These are phyloP conservation scores for Myxozyma neotropica DNA, from an alignment of 805 yeast genomes.

Conservation along the genomic window DNA sequence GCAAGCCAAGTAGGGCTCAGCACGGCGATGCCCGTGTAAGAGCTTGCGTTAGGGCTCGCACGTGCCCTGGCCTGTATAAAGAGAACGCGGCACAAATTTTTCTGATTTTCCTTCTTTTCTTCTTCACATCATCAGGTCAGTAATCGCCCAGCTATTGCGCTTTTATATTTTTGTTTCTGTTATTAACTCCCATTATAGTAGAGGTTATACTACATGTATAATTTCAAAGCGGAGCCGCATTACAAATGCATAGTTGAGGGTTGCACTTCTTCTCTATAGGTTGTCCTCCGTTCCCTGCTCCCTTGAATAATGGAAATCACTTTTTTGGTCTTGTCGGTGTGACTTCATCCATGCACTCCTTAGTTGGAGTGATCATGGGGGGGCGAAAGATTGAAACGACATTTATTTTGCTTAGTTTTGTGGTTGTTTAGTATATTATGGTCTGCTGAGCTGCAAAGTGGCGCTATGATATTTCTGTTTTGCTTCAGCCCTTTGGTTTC, in stretches of 20 bases:
- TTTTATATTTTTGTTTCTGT: not conserved
- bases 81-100: not conserved
- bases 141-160: slow-evolving; percentile 3
- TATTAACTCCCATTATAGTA: slow-evolving; percentile 27
- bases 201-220: slow-evolving; percentile 36
- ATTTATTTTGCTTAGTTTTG: slow-evolving; percentile 4
- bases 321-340: slow-evolving; percentile 28
- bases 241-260: slow-evolving; percentile 34
- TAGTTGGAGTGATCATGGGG: slow-evolving; percentile 9
- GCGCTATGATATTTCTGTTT: no score
- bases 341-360: slow-evolving; percentile 16
- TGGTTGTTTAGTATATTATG: not conserved
- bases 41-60: slow-evolving; percentile 9
- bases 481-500: not conserved
- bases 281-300: slow-evolving; percentile 36
- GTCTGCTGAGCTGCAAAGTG: not conserved
- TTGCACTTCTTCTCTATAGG: slow-evolving; percentile 27
- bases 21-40: not conserved
- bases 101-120: slow-evolving; percentile 17
- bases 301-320: slow-evolving; percentile 26
- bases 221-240: slow-evolving; percentile 35
- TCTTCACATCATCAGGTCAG: slow-evolving; percentile 34
- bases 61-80: not conserved
- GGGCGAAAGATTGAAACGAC: slow-evolving; percentile 30
- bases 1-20: slow-evolving; percentile 1